phyloP scores from a whole-genome alignment of 352 stramenopile genomes.

The Pythium phragmitis region DNA sequence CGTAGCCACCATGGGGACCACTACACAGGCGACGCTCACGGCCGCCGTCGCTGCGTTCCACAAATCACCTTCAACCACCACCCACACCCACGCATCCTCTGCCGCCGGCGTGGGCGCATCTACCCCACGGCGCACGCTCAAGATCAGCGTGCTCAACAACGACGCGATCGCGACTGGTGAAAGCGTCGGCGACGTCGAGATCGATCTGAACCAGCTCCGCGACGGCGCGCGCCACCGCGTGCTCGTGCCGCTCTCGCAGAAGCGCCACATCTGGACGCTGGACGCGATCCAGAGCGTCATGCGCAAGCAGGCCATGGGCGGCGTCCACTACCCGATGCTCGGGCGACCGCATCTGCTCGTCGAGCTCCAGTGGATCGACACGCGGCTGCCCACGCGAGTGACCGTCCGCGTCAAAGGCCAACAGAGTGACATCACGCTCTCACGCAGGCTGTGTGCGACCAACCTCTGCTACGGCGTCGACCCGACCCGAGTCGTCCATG shows the following conservation, averaged over 20 bases:
- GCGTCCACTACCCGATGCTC: conserved; percentile 40
- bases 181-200: conserved; percentile 48
- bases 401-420: conserved; percentile 34
- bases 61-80: not conserved
- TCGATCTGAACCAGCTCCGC: conserved; percentile 45
- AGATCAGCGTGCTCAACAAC: conserved; percentile 54
- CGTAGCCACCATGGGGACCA: not conserved
- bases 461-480: conserved; percentile 29
- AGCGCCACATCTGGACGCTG: conserved; percentile 48
- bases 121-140: conserved; percentile 33
- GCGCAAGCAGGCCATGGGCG: conserved; percentile 43
- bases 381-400: conserved; percentile 50
- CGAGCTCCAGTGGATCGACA: conserved; percentile 67
- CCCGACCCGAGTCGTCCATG: conserved; percentile 12
- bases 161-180: conserved; percentile 51
- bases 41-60: conserved; percentile 14
- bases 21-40: conserved; percentile 13
- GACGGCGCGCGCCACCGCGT: conserved; percentile 32
- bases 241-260: conserved; percentile 46
- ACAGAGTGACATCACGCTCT: conserved; percentile 25
- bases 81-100: not conserved
- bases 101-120: conserved; percentile 7
- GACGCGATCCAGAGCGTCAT: conserved; percentile 47
- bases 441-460: conserved; percentile 29
- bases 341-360: conserved; percentile 46